These are phyloP conservation scores for Triticum monococcum DNA, from an alignment of 176 grass and related monocot genomes.

Conservation along the genomic window DNA sequence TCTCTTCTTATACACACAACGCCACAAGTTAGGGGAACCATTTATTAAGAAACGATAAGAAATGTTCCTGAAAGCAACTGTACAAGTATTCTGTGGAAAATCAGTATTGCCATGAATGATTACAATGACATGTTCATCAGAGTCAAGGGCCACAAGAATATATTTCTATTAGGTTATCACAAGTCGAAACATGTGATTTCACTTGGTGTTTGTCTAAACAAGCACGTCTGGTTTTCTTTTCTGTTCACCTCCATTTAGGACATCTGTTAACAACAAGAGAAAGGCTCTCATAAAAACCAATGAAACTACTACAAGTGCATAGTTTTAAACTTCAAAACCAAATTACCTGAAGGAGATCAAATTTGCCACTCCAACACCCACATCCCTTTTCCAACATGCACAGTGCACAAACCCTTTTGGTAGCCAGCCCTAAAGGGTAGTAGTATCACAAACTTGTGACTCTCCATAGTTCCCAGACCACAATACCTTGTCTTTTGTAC, in stretches of 20 bases:
- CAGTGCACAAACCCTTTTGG: too few species aligned
- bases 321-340: not conserved
- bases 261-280: constrained; percentile 16
- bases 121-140: not conserved
- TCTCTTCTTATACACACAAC: not conserved
- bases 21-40: not conserved
- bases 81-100: not conserved
- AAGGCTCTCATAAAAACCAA: constrained; percentile 9
- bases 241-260: not conserved
- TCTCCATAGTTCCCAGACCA: not conserved
- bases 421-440: not conserved
- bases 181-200: constrained; percentile 16
- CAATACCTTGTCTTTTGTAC: not conserved
- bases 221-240: constrained; percentile 3
- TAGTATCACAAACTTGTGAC: not conserved
- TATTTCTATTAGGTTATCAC: not conserved
- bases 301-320: not conserved
- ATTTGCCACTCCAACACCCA: not conserved
- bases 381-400: not conserved
- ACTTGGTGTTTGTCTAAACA: not conserved
- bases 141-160: not conserved
- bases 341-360: not conserved
- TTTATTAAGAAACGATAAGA: not conserved
- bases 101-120: not conserved
- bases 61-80: not conserved